Evolutionary conservation across 306 rosid species (phyloP).

Genomic region (Quercus glauca): DNA sequence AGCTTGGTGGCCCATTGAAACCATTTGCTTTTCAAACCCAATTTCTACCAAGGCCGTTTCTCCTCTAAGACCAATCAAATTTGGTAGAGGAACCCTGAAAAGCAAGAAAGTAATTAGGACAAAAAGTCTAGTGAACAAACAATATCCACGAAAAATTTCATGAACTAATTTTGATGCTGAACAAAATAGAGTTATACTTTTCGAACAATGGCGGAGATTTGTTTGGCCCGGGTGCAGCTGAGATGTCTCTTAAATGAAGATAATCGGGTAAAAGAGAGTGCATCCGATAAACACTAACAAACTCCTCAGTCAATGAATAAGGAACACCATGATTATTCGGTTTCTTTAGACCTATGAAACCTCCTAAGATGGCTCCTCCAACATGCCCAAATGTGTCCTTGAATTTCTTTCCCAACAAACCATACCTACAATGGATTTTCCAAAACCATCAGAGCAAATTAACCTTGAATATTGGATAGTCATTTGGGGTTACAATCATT

Average conservation of each 20-base stretch:
- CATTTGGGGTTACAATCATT: too few species aligned
- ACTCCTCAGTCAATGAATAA: slow-evolving; percentile 60
- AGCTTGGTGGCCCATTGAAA: slow-evolving; percentile 78
- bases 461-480: not conserved
- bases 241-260: slow-evolving; percentile 35
- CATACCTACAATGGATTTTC: slow-evolving; percentile 44
- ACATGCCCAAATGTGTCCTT: slow-evolving; percentile 67
- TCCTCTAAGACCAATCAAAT: slow-evolving; percentile 44
- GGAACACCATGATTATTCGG: slow-evolving; percentile 56
- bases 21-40: slow-evolving; percentile 43
- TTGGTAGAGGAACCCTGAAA: slow-evolving; percentile 39
- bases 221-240: slow-evolving; percentile 36
- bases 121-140: not conserved
- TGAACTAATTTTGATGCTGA: not conserved
- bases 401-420: slow-evolving; percentile 62
- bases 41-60: slow-evolving; percentile 34
- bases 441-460: not conserved
- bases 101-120: not conserved
- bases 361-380: slow-evolving; percentile 43
- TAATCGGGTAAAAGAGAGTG: slow-evolving; percentile 51
- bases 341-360: slow-evolving; percentile 48
- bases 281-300: slow-evolving; percentile 54
- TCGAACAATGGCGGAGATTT: slow-evolving; percentile 47
- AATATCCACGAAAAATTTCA: not conserved
- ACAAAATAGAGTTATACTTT: slow-evolving; percentile 25